Conservation (phyloP, 768 basidiomycete genomes). For the Wakefieldia striispora region DNA sequence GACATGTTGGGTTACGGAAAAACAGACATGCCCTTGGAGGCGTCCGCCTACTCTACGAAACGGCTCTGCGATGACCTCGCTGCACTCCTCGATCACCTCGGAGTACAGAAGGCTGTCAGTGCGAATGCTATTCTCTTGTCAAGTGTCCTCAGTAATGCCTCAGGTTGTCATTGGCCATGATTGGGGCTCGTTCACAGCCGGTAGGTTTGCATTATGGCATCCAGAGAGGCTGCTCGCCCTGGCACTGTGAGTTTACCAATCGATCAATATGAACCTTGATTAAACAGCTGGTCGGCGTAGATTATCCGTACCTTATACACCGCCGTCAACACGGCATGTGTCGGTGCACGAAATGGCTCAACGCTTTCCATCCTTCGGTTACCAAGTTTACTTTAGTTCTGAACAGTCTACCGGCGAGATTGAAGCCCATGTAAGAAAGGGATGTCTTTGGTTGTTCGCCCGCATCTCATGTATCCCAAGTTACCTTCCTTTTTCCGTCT, state of each 20-base stretch:
- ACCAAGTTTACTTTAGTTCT: constrained; percentile 66
- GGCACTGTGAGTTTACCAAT: constrained; percentile 46
- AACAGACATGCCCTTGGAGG: constrained; percentile 57
- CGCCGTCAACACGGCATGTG: constrained; percentile 49
- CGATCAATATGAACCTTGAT: background rate
- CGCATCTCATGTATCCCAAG: constrained; percentile 27
- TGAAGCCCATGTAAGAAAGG: constrained; percentile 50
- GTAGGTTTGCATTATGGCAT: constrained; percentile 71
- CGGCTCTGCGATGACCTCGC: constrained; percentile 59
- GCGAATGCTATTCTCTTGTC: background rate
- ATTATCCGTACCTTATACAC: constrained; percentile 64
- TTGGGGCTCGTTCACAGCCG: constrained; percentile 68
- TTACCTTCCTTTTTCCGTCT: constrained; percentile 17
- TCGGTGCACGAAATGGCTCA: constrained; percentile 51
- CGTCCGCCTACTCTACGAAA: constrained; percentile 57
- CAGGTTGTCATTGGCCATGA: constrained; percentile 76
- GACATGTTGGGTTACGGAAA: constrained; percentile 59
- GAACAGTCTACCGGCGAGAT: constrained; percentile 51
- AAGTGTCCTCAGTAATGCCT: background rate
- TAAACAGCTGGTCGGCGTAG: constrained; percentile 33
- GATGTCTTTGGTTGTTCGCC: background rate
- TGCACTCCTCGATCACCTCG: constrained; percentile 59
- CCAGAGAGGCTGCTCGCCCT: constrained; percentile 61
- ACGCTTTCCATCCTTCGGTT: constrained; percentile 56
- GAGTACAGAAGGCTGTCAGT: constrained; percentile 53